Conservation (phyloP, 106 monocot species). For the Platanthera guangdongensis region DNA sequence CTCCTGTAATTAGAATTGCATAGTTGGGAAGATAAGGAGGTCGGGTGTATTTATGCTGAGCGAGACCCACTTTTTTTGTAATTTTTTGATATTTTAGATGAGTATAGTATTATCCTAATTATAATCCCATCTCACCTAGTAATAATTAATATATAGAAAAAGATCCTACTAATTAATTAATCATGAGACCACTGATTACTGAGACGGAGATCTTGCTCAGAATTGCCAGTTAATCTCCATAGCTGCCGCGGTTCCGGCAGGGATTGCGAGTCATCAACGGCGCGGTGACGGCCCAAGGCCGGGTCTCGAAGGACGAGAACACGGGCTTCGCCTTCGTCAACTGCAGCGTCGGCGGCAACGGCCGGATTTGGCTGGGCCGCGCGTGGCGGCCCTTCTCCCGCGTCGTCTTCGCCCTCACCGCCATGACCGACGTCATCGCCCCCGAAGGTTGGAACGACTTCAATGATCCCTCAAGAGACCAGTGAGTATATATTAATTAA, state of each 20-base stretch:
- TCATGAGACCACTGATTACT: too few relatives aligned
- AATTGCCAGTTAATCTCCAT: slow-evolving; percentile 68
- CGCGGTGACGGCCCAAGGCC: slow-evolving; percentile 63
- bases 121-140: too few relatives aligned
- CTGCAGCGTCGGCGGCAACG: slow-evolving; percentile 73
- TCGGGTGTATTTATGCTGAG: too few relatives aligned
- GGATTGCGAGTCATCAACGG: slow-evolving; percentile 55
- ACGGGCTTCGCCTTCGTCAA: slow-evolving; percentile 76
- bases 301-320: slow-evolving; percentile 37
- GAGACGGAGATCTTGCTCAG: slow-evolving; percentile 18
- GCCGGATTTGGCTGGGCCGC: slow-evolving; percentile 72
- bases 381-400: slow-evolving; percentile 84
- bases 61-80: too few relatives aligned
- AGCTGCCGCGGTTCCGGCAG: slow-evolving; percentile 40
- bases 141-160: too few relatives aligned
- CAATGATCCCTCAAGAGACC: slow-evolving; percentile 62
- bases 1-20: too few relatives aligned
- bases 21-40: too few relatives aligned
- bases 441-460: slow-evolving; percentile 96
- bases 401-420: slow-evolving; percentile 64
- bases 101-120: too few relatives aligned
- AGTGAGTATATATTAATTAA: slow-evolving; percentile 32
- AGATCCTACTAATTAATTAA: too few relatives aligned
- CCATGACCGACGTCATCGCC: slow-evolving; percentile 62
- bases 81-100: too few relatives aligned